Conservation (phyloP, 176 grass and related monocot species). For the Cymbopogon citratus region DNA sequence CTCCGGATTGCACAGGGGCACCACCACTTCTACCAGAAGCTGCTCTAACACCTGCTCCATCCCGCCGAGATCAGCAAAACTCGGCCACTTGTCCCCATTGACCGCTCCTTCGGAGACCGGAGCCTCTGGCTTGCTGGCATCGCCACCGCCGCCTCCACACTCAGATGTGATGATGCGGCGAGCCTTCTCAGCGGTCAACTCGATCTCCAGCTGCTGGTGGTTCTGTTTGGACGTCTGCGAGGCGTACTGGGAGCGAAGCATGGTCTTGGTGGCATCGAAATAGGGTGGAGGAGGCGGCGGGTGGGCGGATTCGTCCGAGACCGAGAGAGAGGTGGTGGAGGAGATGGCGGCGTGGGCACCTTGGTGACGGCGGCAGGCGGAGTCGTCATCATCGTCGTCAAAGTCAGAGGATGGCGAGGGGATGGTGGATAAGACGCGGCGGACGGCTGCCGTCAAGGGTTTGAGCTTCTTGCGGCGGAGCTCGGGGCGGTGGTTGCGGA, state of each 20-base stretch:
- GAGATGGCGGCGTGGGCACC: slow-evolving; percentile 13
- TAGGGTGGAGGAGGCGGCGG: slow-evolving; percentile 28
- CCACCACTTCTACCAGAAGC: slow-evolving; percentile 77
- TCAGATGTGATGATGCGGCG: slow-evolving; percentile 27
- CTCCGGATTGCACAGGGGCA: slow-evolving; percentile 67
- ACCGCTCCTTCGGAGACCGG: not conserved
- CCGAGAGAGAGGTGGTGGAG: slow-evolving; percentile 45
- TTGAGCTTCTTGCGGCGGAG: slow-evolving; percentile 51
- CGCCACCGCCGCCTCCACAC: slow-evolving; percentile 15
- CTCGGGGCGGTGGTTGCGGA: slow-evolving; percentile 46
- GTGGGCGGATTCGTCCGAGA: slow-evolving; percentile 20
- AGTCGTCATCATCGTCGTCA: slow-evolving; percentile 1
- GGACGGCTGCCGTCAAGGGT: slow-evolving; percentile 39
- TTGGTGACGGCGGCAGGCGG: slow-evolving; percentile 6
- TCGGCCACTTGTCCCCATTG: slow-evolving; percentile 33
- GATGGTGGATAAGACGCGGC: slow-evolving; percentile 3
- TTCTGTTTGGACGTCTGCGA: slow-evolving; percentile 32
- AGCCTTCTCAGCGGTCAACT: slow-evolving; percentile 43
- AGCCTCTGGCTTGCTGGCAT: slow-evolving; percentile 25
- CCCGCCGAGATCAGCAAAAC: slow-evolving; percentile 63
- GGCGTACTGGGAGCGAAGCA: slow-evolving; percentile 53
- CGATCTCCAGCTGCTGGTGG: slow-evolving; percentile 51
- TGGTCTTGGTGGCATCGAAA: slow-evolving; percentile 59
- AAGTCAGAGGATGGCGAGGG: not conserved
- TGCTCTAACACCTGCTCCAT: slow-evolving; percentile 59